Conservation (phyloP, 495 filamentous ascomycete genomes). For the Stereocaulon alpinum region DNA sequence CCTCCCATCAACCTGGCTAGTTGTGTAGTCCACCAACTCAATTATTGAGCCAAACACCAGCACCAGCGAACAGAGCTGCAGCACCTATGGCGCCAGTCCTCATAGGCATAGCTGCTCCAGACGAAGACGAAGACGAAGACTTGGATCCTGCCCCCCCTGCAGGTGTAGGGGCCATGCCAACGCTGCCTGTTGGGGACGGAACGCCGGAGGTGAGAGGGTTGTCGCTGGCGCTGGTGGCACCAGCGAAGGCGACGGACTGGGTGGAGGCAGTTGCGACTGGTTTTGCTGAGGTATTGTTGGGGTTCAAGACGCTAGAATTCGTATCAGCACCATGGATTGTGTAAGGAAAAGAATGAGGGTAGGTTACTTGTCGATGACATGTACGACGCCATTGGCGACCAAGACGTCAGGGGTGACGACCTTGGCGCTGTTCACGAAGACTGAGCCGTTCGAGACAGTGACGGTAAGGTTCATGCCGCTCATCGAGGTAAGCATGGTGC, state of each 20-base stretch:
- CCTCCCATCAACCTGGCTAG: neutral
- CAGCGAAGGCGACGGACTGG: constrained; percentile 41
- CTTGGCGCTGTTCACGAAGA: constrained; percentile 45
- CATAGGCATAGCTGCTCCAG: constrained; percentile 21
- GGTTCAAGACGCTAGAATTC: constrained; percentile 43
- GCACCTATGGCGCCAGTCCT: constrained; percentile 31
- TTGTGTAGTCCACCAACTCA: neutral
- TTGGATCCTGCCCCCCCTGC: neutral
- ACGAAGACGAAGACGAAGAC: neutral
- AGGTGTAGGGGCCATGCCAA: neutral
- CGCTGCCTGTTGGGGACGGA: constrained; percentile 20
- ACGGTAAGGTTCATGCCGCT: constrained; percentile 30
- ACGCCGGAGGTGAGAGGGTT: constrained; percentile 29
- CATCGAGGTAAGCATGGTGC: constrained; percentile 35
- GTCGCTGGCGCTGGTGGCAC: constrained; percentile 29
- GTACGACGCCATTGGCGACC: constrained; percentile 51
- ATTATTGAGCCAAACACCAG: constrained; percentile 14
- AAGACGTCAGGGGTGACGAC: constrained; percentile 51
- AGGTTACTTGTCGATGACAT: constrained; percentile 32
- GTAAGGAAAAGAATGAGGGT: neutral
- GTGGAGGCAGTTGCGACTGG: constrained; percentile 36
- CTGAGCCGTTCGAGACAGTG: constrained; percentile 28
- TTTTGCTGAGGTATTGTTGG: constrained; percentile 36
- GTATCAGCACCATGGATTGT: neutral
- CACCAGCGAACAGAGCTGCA: constrained; percentile 34